These are phyloP conservation scores for Chenopodium quinoa DNA, from an alignment of 148 eudicot genomes.

Conservation along the genomic window DNA sequence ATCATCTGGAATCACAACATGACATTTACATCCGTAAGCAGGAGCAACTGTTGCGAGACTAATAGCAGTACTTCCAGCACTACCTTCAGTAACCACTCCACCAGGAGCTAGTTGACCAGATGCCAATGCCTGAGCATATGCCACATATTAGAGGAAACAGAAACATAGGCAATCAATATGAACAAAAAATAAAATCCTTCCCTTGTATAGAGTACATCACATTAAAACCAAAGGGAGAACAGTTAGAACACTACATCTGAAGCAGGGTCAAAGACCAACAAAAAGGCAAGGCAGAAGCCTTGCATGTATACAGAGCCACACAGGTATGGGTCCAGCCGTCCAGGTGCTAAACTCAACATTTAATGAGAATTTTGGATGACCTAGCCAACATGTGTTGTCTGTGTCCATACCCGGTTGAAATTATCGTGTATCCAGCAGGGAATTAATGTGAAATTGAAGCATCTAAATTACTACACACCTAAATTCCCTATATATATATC, in stretches of 20 bases:
- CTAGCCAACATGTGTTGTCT: background rate
- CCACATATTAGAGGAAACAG: slow-evolving; percentile 10
- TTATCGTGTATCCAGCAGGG: background rate
- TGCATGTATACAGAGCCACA: background rate
- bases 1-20: slow-evolving; percentile 95
- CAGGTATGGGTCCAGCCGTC: background rate
- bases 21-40: slow-evolving; percentile 94
- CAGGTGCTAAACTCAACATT: background rate
- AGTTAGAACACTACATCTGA: background rate
- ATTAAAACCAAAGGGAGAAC: background rate
- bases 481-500: background rate
- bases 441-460: background rate
- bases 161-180: background rate
- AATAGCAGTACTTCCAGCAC: slow-evolving; percentile 98
- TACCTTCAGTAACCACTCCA: too few relatives aligned
- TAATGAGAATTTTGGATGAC: background rate
- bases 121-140: slow-evolving; percentile 60
- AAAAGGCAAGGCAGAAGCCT: background rate
- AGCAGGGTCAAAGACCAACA: too few relatives aligned
- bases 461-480: background rate
- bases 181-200: background rate
- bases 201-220: background rate
- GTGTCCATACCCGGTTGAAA: background rate
- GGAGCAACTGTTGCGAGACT: slow-evolving; percentile 97
- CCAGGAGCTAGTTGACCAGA: slow-evolving; percentile 63